Evolutionary conservation across 441 rosid genomes (phyloP), one percentile per base, ranked within the genome.

Genomic region (Aleurites moluccanus): DNA sequence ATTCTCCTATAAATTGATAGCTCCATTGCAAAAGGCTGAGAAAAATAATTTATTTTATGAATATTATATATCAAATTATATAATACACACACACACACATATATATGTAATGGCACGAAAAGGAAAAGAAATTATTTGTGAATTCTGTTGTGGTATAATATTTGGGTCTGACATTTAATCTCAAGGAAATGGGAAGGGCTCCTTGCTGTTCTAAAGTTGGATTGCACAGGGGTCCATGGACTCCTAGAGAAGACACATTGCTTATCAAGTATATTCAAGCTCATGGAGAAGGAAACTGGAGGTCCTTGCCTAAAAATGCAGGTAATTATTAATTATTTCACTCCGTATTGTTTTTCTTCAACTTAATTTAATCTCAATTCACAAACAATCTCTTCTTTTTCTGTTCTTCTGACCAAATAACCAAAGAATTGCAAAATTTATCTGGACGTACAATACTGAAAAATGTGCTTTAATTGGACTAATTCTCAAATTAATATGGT

Each of bases 251-350:
- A 83, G 94, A 90, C 76, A 78, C 83, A 30, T 83, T 86, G 85
- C 94, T 88, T 40, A 69, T 78, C 60, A 78, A 77, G 30, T 87
- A 88, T 66, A 83, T 90, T 76, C 84, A 86, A 76, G 77, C 83
- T 64, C 90, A 87, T n/a, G 93, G 93, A 16, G 92, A 88, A 82
- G 94, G 94, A 68, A 80, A 81, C 15, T 90, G 92, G 94, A 82
- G 88, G 77, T 86, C 92, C 9, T 78, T 90, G 75, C 92, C 94
- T 21, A 85, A 83, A 40, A 87, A 83, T 47, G 90, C 94, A 25
- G 94, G 94, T 90, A 82, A 59, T 67, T 60, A 38, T 1, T 30
- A 30, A 30, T 38, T 38, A 6, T 5, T 6, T 38, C 40, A 38
- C 0, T 38, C 7, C 7, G 6, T 38, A 9, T 55, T 14, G 18